Conservation (phyloP, 306 rosid genomes). For the Calophaca sinica region DNA sequence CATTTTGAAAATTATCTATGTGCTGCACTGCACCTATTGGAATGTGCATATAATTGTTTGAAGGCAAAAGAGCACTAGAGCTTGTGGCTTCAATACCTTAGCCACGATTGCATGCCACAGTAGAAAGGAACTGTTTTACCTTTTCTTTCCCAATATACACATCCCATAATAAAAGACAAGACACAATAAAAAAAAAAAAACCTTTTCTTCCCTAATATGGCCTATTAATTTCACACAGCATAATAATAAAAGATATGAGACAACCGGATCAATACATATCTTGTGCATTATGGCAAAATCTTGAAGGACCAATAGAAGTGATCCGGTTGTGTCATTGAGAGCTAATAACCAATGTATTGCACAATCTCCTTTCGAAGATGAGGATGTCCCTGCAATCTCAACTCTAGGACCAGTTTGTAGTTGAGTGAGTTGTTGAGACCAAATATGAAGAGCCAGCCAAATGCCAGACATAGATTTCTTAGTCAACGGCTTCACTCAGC, state of each 20-base stretch:
- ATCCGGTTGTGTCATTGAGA: background rate
- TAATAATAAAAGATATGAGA: constrained; percentile 26
- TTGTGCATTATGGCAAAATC: constrained; percentile 37
- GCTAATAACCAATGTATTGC: background rate
- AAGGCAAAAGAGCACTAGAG: background rate
- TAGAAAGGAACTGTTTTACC: constrained; percentile 20
- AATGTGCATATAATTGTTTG: background rate
- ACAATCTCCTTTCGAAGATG: too few species aligned
- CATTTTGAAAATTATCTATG: constrained; percentile 10
- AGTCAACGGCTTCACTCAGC: constrained; percentile 35
- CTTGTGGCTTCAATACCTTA: background rate
- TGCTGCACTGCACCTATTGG: constrained; percentile 20
- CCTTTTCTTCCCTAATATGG: constrained; percentile 43
- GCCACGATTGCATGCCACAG: constrained; percentile 57
- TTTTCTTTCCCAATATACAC: constrained; percentile 28
- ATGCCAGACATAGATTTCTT: constrained; percentile 28
- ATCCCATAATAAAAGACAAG: background rate
- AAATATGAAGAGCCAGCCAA: constrained; percentile 24
- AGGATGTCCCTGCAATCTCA: constrained; percentile 22
- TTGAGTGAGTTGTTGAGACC: background rate
- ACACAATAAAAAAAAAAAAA: constrained; percentile 19
- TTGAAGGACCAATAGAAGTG: background rate
- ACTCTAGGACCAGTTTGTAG: background rate
- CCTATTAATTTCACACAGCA: constrained; percentile 27
- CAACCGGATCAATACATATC: constrained; percentile 43